Evolutionary conservation across 2,329 filamentous ascomycete genomes (phyloP).

Genomic region (Rutstroemia sp.): DNA sequence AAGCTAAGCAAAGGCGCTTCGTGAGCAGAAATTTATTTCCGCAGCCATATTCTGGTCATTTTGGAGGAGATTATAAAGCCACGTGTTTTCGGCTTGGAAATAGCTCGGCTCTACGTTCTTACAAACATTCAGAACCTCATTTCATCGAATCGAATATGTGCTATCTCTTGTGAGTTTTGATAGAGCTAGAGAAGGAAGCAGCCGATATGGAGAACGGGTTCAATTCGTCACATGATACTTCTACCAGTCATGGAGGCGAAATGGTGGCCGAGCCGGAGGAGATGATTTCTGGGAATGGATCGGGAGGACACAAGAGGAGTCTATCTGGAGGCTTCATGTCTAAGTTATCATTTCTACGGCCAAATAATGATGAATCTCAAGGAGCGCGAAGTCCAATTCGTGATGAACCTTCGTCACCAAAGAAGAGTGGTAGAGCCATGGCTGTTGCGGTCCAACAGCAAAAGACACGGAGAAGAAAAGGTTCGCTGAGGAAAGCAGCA

Average conservation of each 20-base stretch:
- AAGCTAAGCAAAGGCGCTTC: no score
- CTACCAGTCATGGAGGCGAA: not conserved
- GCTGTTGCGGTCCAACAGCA: conserved; percentile 35
- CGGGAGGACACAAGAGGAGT: conserved; percentile 36
- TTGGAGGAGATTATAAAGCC: no score
- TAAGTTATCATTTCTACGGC: conserved; percentile 61
- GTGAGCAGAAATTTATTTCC: no score
- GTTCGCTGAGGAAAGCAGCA: conserved; percentile 81
- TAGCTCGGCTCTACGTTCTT: no score
- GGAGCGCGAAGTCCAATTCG: conserved; percentile 23
- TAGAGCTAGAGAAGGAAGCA: not conserved
- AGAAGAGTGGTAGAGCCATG: conserved; percentile 28
- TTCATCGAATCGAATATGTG: not conserved
- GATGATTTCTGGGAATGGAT: conserved; percentile 16
- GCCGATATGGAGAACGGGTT: not conserved
- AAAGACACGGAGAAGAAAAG: conserved; percentile 63
- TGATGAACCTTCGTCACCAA: conserved; percentile 24
- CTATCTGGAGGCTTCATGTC: conserved; percentile 54
- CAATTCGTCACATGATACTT: not conserved
- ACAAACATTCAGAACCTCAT: no score
- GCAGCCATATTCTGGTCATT: no score
- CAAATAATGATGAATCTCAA: conserved; percentile 33
- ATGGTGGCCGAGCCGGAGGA: conserved; percentile 4
- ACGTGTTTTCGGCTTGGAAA: no score
- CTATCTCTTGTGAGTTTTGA: not conserved